Conservation (phyloP, 1,284 basidiomycete species). For the Cutaneotrichosporon sp. region DNA sequence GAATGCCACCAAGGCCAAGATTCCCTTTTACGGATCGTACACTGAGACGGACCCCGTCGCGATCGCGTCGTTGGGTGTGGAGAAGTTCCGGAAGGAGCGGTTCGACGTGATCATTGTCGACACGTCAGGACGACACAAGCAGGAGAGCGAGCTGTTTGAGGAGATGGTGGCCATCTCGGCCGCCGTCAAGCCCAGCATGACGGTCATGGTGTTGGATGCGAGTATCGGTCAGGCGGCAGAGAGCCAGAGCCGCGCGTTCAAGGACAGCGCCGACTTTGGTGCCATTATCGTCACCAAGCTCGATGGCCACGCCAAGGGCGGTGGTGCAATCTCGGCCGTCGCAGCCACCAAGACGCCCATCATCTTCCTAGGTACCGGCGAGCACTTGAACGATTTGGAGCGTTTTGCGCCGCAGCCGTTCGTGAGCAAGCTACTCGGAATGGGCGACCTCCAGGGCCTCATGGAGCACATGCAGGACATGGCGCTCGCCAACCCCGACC, state of each 20-base stretch:
- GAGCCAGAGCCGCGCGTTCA: constrained; percentile 92
- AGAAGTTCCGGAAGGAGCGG: constrained; percentile 95
- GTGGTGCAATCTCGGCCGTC: constrained; percentile 92
- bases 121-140: constrained; percentile 95
- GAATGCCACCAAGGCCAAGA: constrained; percentile 95
- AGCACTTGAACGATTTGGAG: constrained; percentile 94
- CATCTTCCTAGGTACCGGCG: constrained; percentile 96
- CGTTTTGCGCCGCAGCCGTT: constrained; percentile 95
- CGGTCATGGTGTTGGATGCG: constrained; percentile 81
- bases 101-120: constrained; percentile 99
- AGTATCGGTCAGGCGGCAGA: constrained; percentile 90
- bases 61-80: constrained; percentile 90
- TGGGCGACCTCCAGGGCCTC: constrained; percentile 93
- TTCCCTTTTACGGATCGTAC: constrained; percentile 98
- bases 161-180: constrained; percentile 97
- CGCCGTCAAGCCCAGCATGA: constrained; percentile 92
- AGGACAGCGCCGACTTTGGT: constrained; percentile 95
- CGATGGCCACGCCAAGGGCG: constrained; percentile 98
- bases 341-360: constrained; percentile 98
- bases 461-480: constrained; percentile 98
- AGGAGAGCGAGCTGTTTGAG: constrained; percentile 93
- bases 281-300: constrained; percentile 99
- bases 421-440: constrained; percentile 91
- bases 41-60: constrained; percentile 97
- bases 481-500: constrained; percentile 86